Evolutionary conservation across 768 basidiomycete species (phyloP).

Genomic region (Pleurotus tuber-regium): DNA sequence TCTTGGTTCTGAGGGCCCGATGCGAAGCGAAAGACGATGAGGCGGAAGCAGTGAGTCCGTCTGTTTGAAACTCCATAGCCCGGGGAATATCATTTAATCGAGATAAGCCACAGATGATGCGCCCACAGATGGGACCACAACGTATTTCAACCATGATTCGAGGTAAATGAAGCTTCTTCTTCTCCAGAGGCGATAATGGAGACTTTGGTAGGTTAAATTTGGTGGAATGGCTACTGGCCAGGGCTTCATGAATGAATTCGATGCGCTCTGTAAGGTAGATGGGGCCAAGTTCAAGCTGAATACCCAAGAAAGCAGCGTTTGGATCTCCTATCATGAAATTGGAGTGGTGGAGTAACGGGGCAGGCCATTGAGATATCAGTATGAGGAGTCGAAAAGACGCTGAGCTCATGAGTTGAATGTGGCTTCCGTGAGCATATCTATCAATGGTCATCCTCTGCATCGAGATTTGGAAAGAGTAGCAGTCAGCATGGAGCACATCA

Average conservation of each 20-base stretch:
- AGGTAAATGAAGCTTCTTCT: conserved; percentile 32
- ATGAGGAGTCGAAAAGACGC: conserved; percentile 36
- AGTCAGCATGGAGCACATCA: conserved; percentile 41
- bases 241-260: conserved; percentile 45
- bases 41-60: conserved; percentile 44
- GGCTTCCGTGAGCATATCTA: conserved; percentile 26
- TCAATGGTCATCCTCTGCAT: conserved; percentile 44
- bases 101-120: conserved; percentile 46
- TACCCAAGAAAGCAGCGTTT: conserved; percentile 53
- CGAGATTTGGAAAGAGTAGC: conserved; percentile 44
- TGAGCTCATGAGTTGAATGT: conserved; percentile 41
- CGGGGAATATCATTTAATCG: conserved; percentile 39
- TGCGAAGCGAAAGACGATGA: conserved; percentile 36
- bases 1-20: conserved; percentile 11
- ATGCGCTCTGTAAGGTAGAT: conserved; percentile 53
- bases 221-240: conserved; percentile 18
- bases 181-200: neutral
- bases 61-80: conserved; percentile 54
- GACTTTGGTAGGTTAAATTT: neutral
- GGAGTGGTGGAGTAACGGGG: conserved; percentile 47
- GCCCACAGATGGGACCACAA: conserved; percentile 47
- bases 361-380: conserved; percentile 60
- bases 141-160: conserved; percentile 44
- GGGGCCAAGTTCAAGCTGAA: conserved; percentile 40
- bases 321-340: conserved; percentile 56